Conservation (phyloP, 805 yeast species). For the Isabelozyma gotoi region DNA sequence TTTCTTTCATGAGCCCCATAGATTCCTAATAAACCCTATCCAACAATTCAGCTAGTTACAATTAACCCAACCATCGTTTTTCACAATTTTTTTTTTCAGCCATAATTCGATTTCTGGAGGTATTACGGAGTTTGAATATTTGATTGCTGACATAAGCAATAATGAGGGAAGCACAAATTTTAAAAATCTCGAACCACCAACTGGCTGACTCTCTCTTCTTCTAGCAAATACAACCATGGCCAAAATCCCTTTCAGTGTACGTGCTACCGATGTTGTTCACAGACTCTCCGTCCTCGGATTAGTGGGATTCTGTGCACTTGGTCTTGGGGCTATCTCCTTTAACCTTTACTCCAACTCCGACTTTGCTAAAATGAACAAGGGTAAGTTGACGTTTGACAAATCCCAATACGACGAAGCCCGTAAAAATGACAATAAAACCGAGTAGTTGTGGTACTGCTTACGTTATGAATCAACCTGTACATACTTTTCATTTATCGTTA, state of each 20-base stretch:
- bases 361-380: conserved; percentile 39
- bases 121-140: no score
- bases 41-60: neutral
- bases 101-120: no score
- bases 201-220: neutral
- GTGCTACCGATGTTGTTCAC: conserved; percentile 44
- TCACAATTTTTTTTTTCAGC: neutral
- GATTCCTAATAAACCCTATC: neutral
- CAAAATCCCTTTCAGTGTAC: conserved; percentile 41
- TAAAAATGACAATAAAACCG: conserved; percentile 1
- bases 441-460: neutral
- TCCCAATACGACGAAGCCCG: conserved; percentile 31
- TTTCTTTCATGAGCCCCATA: no score
- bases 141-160: neutral
- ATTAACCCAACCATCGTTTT: no score
- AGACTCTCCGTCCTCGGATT: conserved; percentile 41
- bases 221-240: conserved; percentile 4
- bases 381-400: conserved; percentile 37
- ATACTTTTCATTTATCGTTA: neutral
- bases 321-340: conserved; percentile 37
- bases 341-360: conserved; percentile 45
- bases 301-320: conserved; percentile 41
- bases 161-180: neutral
- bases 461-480: neutral
- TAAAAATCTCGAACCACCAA: neutral